Conservation (phyloP, 1,284 basidiomycete species). For the Irpex sp. region DNA sequence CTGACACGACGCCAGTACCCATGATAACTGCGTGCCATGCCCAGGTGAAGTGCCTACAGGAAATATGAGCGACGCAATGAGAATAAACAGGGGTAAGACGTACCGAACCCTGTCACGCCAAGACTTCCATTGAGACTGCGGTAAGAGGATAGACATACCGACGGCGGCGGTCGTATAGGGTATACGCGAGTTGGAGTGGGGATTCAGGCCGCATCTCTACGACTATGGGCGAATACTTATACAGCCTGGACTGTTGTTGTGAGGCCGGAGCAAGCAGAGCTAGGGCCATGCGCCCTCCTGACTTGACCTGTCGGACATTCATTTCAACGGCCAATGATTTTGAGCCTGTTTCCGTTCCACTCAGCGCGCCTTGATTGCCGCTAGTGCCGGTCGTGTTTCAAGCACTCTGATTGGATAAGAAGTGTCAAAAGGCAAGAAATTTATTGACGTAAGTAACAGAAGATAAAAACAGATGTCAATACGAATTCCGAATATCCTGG, state of each 20-base stretch:
- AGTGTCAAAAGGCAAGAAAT: background rate
- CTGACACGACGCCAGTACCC: conserved; percentile 41
- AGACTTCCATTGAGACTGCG: conserved; percentile 25
- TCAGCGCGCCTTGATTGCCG: conserved; percentile 3
- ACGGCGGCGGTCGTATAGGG: background rate
- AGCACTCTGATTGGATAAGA: background rate
- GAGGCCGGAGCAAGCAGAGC: conserved; percentile 1
- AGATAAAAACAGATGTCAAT: background rate
- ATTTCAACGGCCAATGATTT: conserved; percentile 3
- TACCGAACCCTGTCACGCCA: conserved; percentile 26
- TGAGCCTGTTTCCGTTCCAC: background rate
- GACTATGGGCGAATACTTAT: background rate
- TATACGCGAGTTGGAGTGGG: background rate
- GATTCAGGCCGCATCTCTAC: background rate
- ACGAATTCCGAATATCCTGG: conserved; percentile 13
- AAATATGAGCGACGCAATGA: background rate
- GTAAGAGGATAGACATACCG: conserved; percentile 21
- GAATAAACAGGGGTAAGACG: conserved; percentile 1
- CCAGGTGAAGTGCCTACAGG: conserved; percentile 39
- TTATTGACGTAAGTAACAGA: background rate
- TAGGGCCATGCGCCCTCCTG: background rate
- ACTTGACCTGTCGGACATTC: background rate
- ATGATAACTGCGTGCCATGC: conserved; percentile 45
- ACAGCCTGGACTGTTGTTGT: background rate
- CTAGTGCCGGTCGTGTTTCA: background rate